Conservation (phyloP, 306 rosid genomes). For the Sesbania bispinosa region DNA sequence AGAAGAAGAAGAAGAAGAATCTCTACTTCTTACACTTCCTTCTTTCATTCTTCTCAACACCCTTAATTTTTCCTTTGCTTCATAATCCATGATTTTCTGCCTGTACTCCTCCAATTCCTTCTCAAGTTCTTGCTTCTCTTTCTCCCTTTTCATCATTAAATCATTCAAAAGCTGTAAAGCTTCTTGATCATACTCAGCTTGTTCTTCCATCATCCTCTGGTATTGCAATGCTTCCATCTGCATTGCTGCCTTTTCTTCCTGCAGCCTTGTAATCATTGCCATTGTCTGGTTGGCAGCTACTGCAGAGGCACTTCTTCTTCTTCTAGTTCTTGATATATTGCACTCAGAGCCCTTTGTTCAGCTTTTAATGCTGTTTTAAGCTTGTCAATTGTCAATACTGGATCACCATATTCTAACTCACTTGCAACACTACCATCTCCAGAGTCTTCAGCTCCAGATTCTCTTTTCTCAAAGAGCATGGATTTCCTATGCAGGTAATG, state of each 20-base stretch:
- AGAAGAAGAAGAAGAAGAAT: constrained; percentile 55
- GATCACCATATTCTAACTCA: constrained; percentile 51
- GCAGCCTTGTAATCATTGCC: constrained; percentile 93
- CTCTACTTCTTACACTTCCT: constrained; percentile 55
- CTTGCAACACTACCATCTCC: constrained; percentile 51
- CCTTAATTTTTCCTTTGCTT: constrained; percentile 55
- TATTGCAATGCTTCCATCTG: constrained; percentile 91
- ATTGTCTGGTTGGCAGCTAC: constrained; percentile 80
- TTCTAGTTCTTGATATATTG: constrained; percentile 70
- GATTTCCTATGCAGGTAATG: constrained; percentile 38
- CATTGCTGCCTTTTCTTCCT: constrained; percentile 85
- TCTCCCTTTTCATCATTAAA: constrained; percentile 68
- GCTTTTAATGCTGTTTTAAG: constrained; percentile 45
- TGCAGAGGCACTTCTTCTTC: constrained; percentile 91
- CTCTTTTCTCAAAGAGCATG: constrained; percentile 42
- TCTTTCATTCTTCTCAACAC: constrained; percentile 48
- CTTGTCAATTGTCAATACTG: constrained; percentile 38
- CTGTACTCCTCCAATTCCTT: constrained; percentile 57
- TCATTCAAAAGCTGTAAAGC: constrained; percentile 84
- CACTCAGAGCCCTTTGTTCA: constrained; percentile 52
- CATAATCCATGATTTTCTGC: constrained; percentile 53
- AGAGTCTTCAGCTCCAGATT: constrained; percentile 48
- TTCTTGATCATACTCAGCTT: constrained; percentile 83
- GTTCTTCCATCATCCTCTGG: constrained; percentile 94
- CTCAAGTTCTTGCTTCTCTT: constrained; percentile 74